A percentile compares a stretch with the other conserved stretches of the same genome.
These are phyloP conservation scores for Fusarium floridanum DNA, from an alignment of 2,329 filamentous ascomycete genomes.

Conservation along the genomic window DNA sequence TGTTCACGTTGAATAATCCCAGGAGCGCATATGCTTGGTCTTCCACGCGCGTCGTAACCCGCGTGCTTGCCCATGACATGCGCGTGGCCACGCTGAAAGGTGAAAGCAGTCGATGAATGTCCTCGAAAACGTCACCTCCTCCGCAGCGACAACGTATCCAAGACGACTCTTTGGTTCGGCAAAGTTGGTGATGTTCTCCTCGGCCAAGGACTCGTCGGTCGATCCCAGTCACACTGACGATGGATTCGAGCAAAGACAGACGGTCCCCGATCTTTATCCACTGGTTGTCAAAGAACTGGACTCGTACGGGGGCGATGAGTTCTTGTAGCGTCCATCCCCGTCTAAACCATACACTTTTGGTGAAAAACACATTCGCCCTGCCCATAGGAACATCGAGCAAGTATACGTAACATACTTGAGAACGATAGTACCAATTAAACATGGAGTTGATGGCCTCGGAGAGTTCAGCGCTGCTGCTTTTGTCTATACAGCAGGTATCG, in stretches of 20 bases:
- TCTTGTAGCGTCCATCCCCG: neutral
- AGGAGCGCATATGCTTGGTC: too few species aligned
- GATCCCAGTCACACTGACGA: neutral
- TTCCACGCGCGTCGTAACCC: too few species aligned
- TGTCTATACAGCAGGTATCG: neutral
- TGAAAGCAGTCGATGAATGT: too few species aligned
- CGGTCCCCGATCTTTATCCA: neutral
- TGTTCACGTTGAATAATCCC: too few species aligned
- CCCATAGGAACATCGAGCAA: neutral
- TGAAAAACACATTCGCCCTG: too few species aligned
- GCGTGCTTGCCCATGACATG: too few species aligned
- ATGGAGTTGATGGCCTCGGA: neutral
- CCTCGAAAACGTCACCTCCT: too few species aligned
- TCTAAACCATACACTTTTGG: neutral
- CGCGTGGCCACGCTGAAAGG: too few species aligned
- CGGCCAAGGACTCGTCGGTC: neutral
- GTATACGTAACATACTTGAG: neutral
- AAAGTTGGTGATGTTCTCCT: too few species aligned
- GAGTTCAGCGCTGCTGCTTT: neutral
- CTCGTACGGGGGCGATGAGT: neutral
- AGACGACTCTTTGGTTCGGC: too few species aligned
- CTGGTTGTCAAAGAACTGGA: neutral
- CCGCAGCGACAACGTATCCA: too few species aligned
- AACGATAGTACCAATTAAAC: neutral
- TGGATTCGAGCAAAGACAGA: neutral